Percentiles rank a stretch among this genome's conserved stretches.
Conservation (phyloP, 164 flowering plant genomes). For the Liriodendron chinense region DNA sequence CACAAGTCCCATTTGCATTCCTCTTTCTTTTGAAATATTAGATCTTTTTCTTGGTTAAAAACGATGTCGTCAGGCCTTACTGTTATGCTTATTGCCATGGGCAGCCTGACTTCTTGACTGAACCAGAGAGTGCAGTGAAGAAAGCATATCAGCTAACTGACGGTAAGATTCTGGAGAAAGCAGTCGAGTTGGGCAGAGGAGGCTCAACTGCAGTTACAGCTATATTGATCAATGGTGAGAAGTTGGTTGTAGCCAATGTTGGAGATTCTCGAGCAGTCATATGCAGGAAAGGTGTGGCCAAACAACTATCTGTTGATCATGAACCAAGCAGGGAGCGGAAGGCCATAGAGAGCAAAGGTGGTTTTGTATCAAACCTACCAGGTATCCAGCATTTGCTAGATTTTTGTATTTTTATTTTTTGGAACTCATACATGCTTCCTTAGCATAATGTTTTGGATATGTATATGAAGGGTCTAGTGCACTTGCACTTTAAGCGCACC, state of each 20-base stretch:
- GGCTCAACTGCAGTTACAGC: constrained; percentile 99
- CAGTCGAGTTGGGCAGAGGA: constrained; percentile 71
- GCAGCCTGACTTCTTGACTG: constrained; percentile 82
- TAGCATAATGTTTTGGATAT: neutral
- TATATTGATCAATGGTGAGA: constrained; percentile 71
- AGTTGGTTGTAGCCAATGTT: constrained; percentile 80
- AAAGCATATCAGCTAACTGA: constrained; percentile 70
- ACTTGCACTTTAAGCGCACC: neutral
- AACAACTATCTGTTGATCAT: constrained; percentile 87
- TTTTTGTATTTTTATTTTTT: neutral
- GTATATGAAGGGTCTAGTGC: neutral
- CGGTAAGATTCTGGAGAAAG: constrained; percentile 60
- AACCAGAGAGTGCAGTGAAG: constrained; percentile 66
- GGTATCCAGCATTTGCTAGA: constrained; percentile 33
- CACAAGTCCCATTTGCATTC: neutral
- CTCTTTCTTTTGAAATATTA: neutral
- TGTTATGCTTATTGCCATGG: neutral
- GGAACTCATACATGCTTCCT: neutral
- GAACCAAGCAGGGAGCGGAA: constrained; percentile 69
- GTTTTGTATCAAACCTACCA: constrained; percentile 81
- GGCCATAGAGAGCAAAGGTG: constrained; percentile 73
- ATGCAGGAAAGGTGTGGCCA: constrained; percentile 67
- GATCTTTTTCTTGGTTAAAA: too few species aligned
- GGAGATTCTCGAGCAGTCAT: constrained; percentile 93
- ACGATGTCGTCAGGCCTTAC: neutral